These are phyloP conservation scores for Didymella segeticola DNA, from an alignment of 2,329 filamentous ascomycete genomes.

Conservation along the genomic window DNA sequence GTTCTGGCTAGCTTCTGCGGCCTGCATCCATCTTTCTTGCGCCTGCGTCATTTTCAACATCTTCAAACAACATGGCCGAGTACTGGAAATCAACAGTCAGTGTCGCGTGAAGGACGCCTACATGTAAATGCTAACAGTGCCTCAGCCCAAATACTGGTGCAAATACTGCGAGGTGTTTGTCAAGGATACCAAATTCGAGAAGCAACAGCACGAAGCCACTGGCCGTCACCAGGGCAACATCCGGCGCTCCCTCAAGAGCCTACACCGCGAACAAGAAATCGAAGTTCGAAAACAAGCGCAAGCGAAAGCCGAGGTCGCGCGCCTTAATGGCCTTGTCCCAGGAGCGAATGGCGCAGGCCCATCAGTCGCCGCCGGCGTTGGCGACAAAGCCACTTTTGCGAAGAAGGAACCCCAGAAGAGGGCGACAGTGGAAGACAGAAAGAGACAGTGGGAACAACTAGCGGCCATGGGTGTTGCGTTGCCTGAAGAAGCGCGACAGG, in stretches of 20 bases:
- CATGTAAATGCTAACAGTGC: conserved; percentile 9
- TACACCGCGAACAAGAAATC: conserved; percentile 84
- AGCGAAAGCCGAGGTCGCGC: conserved; percentile 83
- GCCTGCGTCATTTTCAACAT: conserved; percentile 15
- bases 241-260: conserved; percentile 86
- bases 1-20: conserved; percentile 11
- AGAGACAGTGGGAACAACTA: conserved; percentile 85
- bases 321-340: conserved; percentile 78
- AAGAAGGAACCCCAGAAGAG: conserved; percentile 50
- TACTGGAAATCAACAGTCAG: conserved; percentile 94
- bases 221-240: conserved; percentile 83
- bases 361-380: conserved; percentile 37
- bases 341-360: conserved; percentile 48
- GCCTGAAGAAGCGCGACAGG: conserved; percentile 76
- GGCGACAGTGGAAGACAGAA: conserved; percentile 70
- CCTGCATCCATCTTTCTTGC: conserved; percentile 11
- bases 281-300: conserved; percentile 81
- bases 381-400: conserved; percentile 31
- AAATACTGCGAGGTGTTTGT: conserved; percentile 93
- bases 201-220: conserved; percentile 86
- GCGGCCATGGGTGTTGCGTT: conserved; percentile 86
- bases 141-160: conserved; percentile 89
- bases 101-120: background rate
- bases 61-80: conserved; percentile 75
- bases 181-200: conserved; percentile 89